Conservation (phyloP, 2,329 filamentous ascomycete species). For the Magnaporthiopsis incrustans region DNA sequence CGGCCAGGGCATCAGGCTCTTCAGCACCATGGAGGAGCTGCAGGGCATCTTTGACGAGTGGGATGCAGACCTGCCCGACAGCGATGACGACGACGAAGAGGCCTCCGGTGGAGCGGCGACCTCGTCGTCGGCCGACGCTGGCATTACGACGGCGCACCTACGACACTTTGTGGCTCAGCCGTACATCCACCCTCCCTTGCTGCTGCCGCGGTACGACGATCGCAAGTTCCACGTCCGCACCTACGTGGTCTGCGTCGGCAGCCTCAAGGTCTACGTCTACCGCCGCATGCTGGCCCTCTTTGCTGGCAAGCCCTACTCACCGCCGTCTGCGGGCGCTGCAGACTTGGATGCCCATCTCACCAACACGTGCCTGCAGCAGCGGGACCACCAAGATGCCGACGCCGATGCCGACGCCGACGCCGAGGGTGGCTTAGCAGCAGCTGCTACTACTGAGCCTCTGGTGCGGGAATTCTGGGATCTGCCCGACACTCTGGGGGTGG, state of each 20-base stretch:
- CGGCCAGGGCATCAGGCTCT: slow-evolving; percentile 85
- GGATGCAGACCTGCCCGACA: slow-evolving; percentile 63
- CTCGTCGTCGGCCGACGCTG: slow-evolving; percentile 17
- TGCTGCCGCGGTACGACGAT: slow-evolving; percentile 53
- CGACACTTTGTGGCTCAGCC: slow-evolving; percentile 94
- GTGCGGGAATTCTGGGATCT: slow-evolving; percentile 59
- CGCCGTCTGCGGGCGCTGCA: slow-evolving; percentile 46
- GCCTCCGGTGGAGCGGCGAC: background rate
- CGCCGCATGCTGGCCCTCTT: slow-evolving; percentile 89
- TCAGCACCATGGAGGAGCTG: slow-evolving; percentile 78
- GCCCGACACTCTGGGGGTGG: slow-evolving; percentile 16
- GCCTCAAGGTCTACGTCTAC: slow-evolving; percentile 79
- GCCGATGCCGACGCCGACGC: slow-evolving; percentile 9
- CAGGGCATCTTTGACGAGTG: slow-evolving; percentile 83
- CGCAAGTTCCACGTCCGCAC: slow-evolving; percentile 93
- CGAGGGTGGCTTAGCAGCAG: slow-evolving; percentile 54
- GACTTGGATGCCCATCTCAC: slow-evolving; percentile 76
- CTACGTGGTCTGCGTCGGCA: slow-evolving; percentile 77
- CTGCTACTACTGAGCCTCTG: slow-evolving; percentile 18
- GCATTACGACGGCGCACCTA: slow-evolving; percentile 78
- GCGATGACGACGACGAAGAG: slow-evolving; percentile 50
- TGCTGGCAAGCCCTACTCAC: slow-evolving; percentile 62
- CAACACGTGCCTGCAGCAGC: slow-evolving; percentile 87
- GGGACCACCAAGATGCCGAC: slow-evolving; percentile 17
- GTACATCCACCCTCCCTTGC: slow-evolving; percentile 83